Evolutionary conservation across 306 rosid species (phyloP).

Genomic region (Prunus dulcis): DNA sequence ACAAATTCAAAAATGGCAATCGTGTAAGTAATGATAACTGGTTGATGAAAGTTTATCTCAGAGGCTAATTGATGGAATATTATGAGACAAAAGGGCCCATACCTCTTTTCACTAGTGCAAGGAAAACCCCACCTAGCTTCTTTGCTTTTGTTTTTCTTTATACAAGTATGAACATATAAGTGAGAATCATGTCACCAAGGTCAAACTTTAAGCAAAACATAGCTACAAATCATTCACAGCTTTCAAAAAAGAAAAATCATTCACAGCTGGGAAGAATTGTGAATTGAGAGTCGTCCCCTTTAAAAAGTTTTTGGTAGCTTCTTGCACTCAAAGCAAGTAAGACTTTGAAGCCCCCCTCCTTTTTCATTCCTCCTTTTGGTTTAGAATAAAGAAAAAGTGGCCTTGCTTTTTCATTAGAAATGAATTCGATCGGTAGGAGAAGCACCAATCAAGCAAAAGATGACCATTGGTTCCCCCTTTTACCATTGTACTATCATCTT

Average conservation of each 20-base stretch:
- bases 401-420: slow-evolving; percentile 46
- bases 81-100: slow-evolving; percentile 66
- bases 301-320: slow-evolving; percentile 79
- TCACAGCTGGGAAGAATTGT: slow-evolving; percentile 49
- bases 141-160: slow-evolving; percentile 2
- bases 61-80: slow-evolving; percentile 69
- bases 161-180: slow-evolving; percentile 21
- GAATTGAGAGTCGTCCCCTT: slow-evolving; percentile 52
- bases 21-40: slow-evolving; percentile 9
- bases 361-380: slow-evolving; percentile 26
- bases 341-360: slow-evolving; percentile 61
- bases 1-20: slow-evolving; percentile 25
- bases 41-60: slow-evolving; percentile 37
- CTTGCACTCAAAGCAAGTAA: slow-evolving; percentile 95
- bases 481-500: slow-evolving; percentile 38
- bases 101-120: slow-evolving; percentile 55
- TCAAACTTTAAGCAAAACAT: slow-evolving; percentile 93
- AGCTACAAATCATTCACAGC: slow-evolving; percentile 61
- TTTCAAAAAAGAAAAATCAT: slow-evolving; percentile 33
- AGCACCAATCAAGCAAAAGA: slow-evolving; percentile 81
- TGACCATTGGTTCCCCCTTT: slow-evolving; percentile 50
- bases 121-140: slow-evolving; percentile 55
- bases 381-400: slow-evolving; percentile 58
- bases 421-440: slow-evolving; percentile 38
- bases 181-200: slow-evolving; percentile 71